Evolutionary conservation across 345 rosid species (phyloP), one percentile per base, ranked within the genome.

Genomic region (Hirschfeldia incana): DNA sequence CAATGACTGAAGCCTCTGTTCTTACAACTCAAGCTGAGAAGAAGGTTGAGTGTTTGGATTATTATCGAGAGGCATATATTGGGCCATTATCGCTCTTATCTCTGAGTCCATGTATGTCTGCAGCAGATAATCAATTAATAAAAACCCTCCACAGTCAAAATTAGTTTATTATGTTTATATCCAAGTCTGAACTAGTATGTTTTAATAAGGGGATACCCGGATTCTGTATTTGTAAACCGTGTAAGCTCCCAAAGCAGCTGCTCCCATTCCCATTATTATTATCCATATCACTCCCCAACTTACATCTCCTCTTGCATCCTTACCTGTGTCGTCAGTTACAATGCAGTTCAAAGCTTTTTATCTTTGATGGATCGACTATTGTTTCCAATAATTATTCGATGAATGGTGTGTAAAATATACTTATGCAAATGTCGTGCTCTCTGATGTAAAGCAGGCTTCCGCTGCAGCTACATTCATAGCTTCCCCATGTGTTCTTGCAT

Each of bases 61-160:
- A 67, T 91, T 92, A 76, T 94, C 97, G 17, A 92, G 87, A 53
- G 98, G 98, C 98, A 94, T 94, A 85, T 91, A 94, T 77, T 94
- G 98, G 4, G 98, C 97, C 98, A 94, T 92, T 72, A 94, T 94
- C 16, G 98, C 97, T 82, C 97, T 85, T 80, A 94, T 94, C 86
- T 94, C 97, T 0, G 97, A 94, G 81, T 94, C 97, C 97, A 94
- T 94, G 87, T 94, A 92, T 17, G 91, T 87, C 98, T 94, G 92
- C 86, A 76, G 95, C n/a, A n/a, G n/a, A n/a, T n/a, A n/a, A n/a
- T 28, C 30, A 26, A 30, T 8, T n/a, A 5, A 1, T 8, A n/a
- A 74, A 33, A 62, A 9, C 32, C 17, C 9, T 1, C 17, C 29
- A 57, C 34, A 33, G 11, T 57, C 49, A 49, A 8, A 64, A 44